Evolutionary conservation across 2,329 filamentous ascomycete species (phyloP), one percentile per base, ranked within the genome.

Genomic region (Blastomyces emzantsi): DNA sequence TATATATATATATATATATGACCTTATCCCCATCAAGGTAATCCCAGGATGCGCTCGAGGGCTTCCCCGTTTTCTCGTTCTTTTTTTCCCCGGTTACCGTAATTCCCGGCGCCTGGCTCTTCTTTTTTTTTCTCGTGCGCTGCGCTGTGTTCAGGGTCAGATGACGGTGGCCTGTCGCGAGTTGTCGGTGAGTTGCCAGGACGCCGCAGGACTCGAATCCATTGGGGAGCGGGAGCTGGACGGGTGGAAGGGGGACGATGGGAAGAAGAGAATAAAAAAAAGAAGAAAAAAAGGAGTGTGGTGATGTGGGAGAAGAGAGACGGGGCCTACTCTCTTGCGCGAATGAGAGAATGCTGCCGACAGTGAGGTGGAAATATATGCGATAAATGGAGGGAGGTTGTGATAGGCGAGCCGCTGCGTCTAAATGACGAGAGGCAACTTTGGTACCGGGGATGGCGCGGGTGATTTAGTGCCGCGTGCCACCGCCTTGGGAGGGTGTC

Each of bases 251-350:
- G 15, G 41, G 25, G 4, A n/a, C 19, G 33, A 43, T 17, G 41
- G 41, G 41, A 19, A 43, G 13, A 17, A 15, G 41, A 36, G 41
- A 43, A 4, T 2, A 30, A 30, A 30, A 4, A 30, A 30, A 30
- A 30, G 41, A 19, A 19, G 36, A 1, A 59, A 39, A 39, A 22
- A 25, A 41, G 33, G 28, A 43, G 9, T 30, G n/a, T 59, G 6
- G 39, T 43, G 6, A 41, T 15, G 56, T 17, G 17, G 41, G 15
- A 17, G 36, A 59, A 22, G 15, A 60, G 45, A 30, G 57, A 49
- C n/a, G 41, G 9, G 30, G n/a, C 19, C 30, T 62, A n/a, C 54
- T 55, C 59, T 63, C 62, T 63, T 57, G 62, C 25, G 4, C 36
- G 61, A 60, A 19, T 9, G 56, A 17, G 56, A 36, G 36, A 36